phyloP scores from a whole-genome alignment of 148 eudicot genomes.

The Fagopyrum esculentum region DNA sequence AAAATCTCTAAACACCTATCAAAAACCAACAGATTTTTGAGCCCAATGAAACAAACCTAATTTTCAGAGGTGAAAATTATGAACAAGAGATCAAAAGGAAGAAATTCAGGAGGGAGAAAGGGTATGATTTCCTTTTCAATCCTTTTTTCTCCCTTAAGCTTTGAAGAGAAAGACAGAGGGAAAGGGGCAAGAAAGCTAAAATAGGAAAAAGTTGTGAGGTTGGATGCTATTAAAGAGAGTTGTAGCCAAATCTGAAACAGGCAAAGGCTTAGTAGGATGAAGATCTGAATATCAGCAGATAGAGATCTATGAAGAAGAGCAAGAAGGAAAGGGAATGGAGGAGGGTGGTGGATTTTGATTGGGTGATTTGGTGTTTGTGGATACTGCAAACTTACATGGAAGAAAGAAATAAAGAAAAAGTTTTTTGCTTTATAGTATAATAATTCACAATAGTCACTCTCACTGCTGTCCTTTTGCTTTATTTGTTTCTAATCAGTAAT shows the following conservation, averaged over 20 bases:
- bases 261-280: background rate
- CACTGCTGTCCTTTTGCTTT: slow-evolving; percentile 5
- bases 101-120: background rate
- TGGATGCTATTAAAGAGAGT: background rate
- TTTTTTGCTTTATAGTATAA: slow-evolving; percentile 7
- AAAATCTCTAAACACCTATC: background rate
- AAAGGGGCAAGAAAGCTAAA: background rate
- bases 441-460: slow-evolving; percentile 5
- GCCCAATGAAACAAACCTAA: too few relatives aligned
- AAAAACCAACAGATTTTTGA: background rate
- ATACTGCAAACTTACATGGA: slow-evolving; percentile 6
- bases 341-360: slow-evolving; percentile 9
- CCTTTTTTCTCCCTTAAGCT: background rate
- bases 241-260: background rate
- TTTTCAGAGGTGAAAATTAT: background rate
- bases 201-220: background rate
- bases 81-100: background rate
- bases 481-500: background rate
- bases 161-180: background rate
- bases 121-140: background rate
- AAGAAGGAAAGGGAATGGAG: background rate
- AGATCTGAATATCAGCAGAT: background rate
- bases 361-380: slow-evolving; percentile 1
- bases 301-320: background rate
- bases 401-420: background rate